Base-by-base conservation (phyloP, 2,329 filamentous ascomycete species). In the Monosporascus ibericus region DNA sequence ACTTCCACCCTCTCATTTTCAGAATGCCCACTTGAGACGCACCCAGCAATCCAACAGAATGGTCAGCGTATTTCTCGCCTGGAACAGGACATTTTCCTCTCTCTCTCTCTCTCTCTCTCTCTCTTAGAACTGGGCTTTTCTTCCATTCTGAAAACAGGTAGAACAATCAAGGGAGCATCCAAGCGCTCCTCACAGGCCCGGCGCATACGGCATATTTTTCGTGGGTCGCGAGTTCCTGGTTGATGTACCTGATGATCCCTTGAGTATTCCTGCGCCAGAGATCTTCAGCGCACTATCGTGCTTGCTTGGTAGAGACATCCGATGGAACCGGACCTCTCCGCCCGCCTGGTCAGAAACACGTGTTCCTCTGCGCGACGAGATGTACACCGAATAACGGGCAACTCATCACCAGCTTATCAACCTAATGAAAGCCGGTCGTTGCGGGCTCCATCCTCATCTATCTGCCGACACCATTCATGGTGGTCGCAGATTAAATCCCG, bases 221-320 rank as follows among this genome's bases (percentile, higher is more conserved):
- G 52, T 51, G 50, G 37, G 46, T 52, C 40, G 55, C 54, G 56
- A 55, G 55, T 52, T 58, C 57, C 53, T 54, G 59, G 59, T 55
- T 59, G 51, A 53, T 54, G 57, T 61, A 58, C 59, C 59, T 61
- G 57, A 58, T 61, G 57, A 61, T 57, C 57, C 54, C 57, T 53
- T 54, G 57, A 55, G 52, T 55, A 56, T 55, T 51, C 55, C 52
- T n/a, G 36, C 48, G 30, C 44, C 6, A 24, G 22, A 37, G 34
- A 15, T 14, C 30, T 14, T 22, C 48, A 20, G 25, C 6, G 25
- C 44, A 48, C 34, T 24, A 20, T 37, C 30, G 7, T 40, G 39
- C 39, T 22, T 42, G 39, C 18, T 42, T 20, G n/a, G 22, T 42
- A 42, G 39, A 9, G 6, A 24, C 14, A 46, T 46, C 42, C 24